phyloP scores from a whole-genome alignment of 108 stramenopile species.

The Schizochytrium sp. region DNA sequence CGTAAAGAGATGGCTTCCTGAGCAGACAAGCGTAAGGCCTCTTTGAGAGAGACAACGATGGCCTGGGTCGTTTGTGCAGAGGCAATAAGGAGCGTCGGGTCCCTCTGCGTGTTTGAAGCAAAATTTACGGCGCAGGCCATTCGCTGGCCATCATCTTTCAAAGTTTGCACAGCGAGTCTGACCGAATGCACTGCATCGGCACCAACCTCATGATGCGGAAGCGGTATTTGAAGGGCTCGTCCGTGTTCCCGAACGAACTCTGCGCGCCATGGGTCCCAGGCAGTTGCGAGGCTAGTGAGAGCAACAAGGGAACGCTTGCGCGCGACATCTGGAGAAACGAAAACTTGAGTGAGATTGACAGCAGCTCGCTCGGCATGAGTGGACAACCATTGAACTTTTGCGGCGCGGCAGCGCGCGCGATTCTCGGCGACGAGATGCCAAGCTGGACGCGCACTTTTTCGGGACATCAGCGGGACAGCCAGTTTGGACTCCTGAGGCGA shows the following conservation, averaged over 20 bases:
- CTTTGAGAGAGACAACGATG: not conserved
- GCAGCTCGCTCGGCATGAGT: not conserved
- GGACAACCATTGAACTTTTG: not conserved
- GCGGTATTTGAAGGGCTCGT: too few relatives aligned
- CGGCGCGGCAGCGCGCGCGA: not conserved
- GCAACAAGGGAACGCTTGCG: not conserved
- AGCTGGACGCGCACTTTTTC: not conserved
- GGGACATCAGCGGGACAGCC: too few relatives aligned
- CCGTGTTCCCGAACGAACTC: too few relatives aligned
- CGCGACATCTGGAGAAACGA: not conserved
- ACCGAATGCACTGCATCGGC: too few relatives aligned
- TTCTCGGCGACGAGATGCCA: not conserved
- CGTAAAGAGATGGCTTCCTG: not conserved
- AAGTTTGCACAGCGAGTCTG: too few relatives aligned
- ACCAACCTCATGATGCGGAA: too few relatives aligned
- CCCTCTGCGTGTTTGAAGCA: not conserved
- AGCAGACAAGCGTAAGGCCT: not conserved
- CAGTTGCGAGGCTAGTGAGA: too few relatives aligned
- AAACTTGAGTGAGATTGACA: not conserved
- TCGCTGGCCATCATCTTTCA: too few relatives aligned
- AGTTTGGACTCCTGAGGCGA: not conserved
- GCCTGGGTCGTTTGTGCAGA: not conserved
- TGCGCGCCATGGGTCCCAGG: too few relatives aligned
- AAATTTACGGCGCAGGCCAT: not conserved
- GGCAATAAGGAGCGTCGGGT: not conserved